Evolutionary conservation across 2,329 filamentous ascomycete genomes (phyloP).

Genomic region (Aspergillus neotritici): DNA sequence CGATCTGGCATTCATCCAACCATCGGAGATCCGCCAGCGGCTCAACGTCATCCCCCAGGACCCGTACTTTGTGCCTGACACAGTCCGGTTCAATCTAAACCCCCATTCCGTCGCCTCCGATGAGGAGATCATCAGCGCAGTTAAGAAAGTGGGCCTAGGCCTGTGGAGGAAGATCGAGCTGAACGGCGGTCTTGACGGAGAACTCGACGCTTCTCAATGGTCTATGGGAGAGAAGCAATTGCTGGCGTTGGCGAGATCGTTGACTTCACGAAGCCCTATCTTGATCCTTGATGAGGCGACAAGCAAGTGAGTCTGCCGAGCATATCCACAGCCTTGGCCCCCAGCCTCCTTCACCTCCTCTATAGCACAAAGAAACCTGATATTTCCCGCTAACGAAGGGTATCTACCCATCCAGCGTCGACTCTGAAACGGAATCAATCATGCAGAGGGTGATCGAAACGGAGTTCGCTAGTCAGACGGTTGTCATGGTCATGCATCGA

Average conservation of each 20-base stretch:
- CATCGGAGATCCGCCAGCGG: constrained; percentile 11
- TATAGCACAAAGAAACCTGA: no score
- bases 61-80: constrained; percentile 18
- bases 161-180: constrained; percentile 19
- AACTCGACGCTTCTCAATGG: constrained; percentile 43
- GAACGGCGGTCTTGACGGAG: constrained; percentile 19
- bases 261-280: constrained; percentile 30
- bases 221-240: constrained; percentile 69
- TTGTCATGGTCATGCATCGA: constrained; percentile 26
- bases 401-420: constrained; percentile 4
- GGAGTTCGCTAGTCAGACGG: constrained; percentile 22
- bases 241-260: constrained; percentile 64
- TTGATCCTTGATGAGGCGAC: constrained; percentile 17
- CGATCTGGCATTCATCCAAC: constrained; percentile 14
- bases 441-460: constrained; percentile 24
- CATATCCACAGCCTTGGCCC: no score
- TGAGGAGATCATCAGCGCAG: constrained; percentile 16
- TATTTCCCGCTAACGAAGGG: no score
- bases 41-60: constrained; percentile 25
- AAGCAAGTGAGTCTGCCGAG: constrained; percentile 10
- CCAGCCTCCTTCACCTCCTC: no score
- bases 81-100: constrained; percentile 26
- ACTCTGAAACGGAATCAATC: constrained; percentile 13
- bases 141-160: constrained; percentile 19
- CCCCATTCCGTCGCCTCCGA: constrained; percentile 23